These are phyloP conservation scores for Podospora didyma DNA, from an alignment of 495 filamentous ascomycete species.

Conservation along the genomic window DNA sequence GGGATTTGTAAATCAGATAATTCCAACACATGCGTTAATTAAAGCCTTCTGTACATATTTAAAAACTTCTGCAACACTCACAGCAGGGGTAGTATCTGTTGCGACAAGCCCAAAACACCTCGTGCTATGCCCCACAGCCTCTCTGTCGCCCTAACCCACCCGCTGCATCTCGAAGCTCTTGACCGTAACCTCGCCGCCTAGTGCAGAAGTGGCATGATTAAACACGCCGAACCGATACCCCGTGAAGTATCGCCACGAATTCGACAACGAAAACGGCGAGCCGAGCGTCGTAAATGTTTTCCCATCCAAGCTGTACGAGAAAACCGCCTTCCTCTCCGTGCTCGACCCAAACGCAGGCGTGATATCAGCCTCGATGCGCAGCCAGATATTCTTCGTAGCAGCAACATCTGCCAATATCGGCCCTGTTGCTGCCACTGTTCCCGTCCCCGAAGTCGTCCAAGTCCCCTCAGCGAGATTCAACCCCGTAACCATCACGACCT, in stretches of 20 bases:
- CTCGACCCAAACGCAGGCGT: constrained; percentile 29
- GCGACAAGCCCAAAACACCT: no score
- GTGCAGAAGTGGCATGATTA: constrained; percentile 50
- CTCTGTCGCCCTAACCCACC: background rate
- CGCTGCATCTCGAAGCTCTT: constrained; percentile 27
- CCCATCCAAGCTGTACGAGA: constrained; percentile 51
- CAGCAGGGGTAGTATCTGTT: no score
- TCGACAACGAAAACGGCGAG: constrained; percentile 35
- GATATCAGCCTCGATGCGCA: constrained; percentile 41
- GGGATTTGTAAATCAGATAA: no score
- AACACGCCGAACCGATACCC: constrained; percentile 57
- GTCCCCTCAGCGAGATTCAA: constrained; percentile 23
- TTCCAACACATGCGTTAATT: no score
- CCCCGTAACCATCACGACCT: constrained; percentile 25
- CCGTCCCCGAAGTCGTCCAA: constrained; percentile 41
- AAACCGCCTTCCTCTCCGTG: constrained; percentile 30
- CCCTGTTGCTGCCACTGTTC: constrained; percentile 31
- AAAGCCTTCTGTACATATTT: no score
- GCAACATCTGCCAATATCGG: constrained; percentile 12
- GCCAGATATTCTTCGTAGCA: constrained; percentile 30
- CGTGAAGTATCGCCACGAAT: constrained; percentile 47
- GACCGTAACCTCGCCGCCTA: constrained; percentile 47
- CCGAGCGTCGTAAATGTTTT: constrained; percentile 41
- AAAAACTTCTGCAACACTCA: no score
- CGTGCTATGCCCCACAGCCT: no score